phyloP scores from a whole-genome alignment of 331 rosid species.

The Pyrus hybrid region DNA sequence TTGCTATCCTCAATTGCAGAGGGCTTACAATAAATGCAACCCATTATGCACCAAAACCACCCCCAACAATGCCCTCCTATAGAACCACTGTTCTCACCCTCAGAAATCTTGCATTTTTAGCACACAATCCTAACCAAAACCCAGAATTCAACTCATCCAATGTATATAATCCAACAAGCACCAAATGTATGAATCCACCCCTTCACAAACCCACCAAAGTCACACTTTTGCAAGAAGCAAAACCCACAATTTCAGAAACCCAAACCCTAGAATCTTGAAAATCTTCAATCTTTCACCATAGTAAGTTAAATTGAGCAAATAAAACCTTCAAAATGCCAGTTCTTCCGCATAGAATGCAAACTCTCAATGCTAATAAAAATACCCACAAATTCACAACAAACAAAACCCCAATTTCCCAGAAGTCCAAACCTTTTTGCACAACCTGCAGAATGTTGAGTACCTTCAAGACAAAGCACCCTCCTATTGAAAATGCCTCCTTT shows the following conservation, averaged over 20 bases:
- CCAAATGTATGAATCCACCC: slow-evolving; percentile 22
- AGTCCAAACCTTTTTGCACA: background rate
- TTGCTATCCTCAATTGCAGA: slow-evolving; percentile 88
- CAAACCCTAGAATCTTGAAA: slow-evolving; percentile 23
- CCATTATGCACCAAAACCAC: slow-evolving; percentile 52
- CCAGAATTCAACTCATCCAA: slow-evolving; percentile 29
- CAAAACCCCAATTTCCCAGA: slow-evolving; percentile 1
- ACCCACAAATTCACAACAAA: background rate
- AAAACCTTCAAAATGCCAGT: slow-evolving; percentile 19
- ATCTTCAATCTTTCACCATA: slow-evolving; percentile 6
- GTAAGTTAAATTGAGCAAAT: slow-evolving; percentile 9
- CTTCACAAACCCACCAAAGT: slow-evolving; percentile 3
- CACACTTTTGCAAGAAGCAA: slow-evolving; percentile 4
- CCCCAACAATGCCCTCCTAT: slow-evolving; percentile 32
- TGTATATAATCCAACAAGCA: slow-evolving; percentile 18
- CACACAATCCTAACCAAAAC: slow-evolving; percentile 15
- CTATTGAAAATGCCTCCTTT: background rate
- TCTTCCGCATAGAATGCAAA: background rate
- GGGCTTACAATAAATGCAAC: slow-evolving; percentile 75
- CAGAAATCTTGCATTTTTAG: slow-evolving; percentile 34
- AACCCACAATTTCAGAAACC: slow-evolving; percentile 25
- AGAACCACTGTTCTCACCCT: slow-evolving; percentile 37
- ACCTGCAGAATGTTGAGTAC: background rate
- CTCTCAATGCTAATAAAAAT: background rate
- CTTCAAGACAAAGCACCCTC: slow-evolving; percentile 10